phyloP scores from a whole-genome alignment of 2,329 filamentous ascomycete species.

The Penicillium janthinellum region DNA sequence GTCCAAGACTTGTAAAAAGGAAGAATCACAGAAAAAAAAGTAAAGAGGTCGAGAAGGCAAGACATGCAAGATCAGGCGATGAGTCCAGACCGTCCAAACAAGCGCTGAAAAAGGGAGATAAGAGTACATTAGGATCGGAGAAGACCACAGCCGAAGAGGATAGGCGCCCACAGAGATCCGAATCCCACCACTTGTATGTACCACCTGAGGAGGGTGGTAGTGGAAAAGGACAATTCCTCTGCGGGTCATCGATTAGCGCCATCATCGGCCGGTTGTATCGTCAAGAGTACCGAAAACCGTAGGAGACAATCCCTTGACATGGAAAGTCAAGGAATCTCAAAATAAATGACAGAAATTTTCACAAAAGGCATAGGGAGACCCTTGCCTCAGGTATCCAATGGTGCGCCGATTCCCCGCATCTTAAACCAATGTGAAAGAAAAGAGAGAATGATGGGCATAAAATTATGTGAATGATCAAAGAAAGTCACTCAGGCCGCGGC shows the following conservation, averaged over 20 bases:
- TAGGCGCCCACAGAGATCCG: slow-evolving; percentile 7
- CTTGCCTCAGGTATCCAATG: slow-evolving; percentile 33
- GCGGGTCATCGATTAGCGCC: slow-evolving; percentile 21
- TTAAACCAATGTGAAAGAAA: slow-evolving; percentile 22
- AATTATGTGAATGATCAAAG: background rate
- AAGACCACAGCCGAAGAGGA: slow-evolving; percentile 20
- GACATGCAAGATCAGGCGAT: slow-evolving; percentile 20
- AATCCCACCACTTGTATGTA: background rate
- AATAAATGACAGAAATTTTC: slow-evolving; percentile 21
- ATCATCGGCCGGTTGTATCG: slow-evolving; percentile 20
- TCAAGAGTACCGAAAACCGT: slow-evolving; percentile 23
- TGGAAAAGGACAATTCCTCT: background rate
- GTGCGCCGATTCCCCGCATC: slow-evolving; percentile 34
- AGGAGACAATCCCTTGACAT: slow-evolving; percentile 4
- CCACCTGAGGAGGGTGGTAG: background rate
- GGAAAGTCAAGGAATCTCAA: slow-evolving; percentile 14
- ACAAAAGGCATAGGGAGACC: slow-evolving; percentile 16
- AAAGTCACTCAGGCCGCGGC: slow-evolving; percentile 30
- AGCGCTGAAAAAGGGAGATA: slow-evolving; percentile 30
- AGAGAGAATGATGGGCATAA: slow-evolving; percentile 14
- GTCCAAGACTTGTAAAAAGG: slow-evolving; percentile 11
- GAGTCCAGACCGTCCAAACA: slow-evolving; percentile 25
- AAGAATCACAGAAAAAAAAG: slow-evolving; percentile 1
- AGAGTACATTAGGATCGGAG: slow-evolving; percentile 35
- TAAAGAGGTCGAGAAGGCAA: slow-evolving; percentile 5